Base-by-base conservation (phyloP, 2,329 filamentous ascomycete genomes). In the Penicillium paneum region DNA sequence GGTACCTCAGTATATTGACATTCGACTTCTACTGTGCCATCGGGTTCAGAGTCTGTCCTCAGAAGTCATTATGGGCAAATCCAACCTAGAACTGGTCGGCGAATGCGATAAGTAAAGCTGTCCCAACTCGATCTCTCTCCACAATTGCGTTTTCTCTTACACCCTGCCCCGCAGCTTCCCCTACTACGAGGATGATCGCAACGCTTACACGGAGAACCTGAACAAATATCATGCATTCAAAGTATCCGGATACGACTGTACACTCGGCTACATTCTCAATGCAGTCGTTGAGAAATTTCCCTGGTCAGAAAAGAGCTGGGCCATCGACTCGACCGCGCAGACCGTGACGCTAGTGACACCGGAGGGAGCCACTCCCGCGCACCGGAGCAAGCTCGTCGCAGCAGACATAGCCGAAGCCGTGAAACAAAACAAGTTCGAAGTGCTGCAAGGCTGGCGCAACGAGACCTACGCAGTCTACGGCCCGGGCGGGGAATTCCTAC, bases 391-490 rank as follows among this genome's bases (percentile, higher is more conserved):
- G 5, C 69, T 78, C 8, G 71, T 86, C 10, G 78, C 76, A 4
- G 74, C 77, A 41, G 86, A 91, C 5, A 79, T 87, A 34, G 69
- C 78, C 1, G 83, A 87, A 61, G 90, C 92, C 81, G 85, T 87
- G 17, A 76, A 82, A n/a, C 81, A 82, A n/a, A 77, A 81, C 7
- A 83, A 83, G 1, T 97, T 97, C 69, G 78, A 83, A 36, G 79
- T 96, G 0, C 79, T 97, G 15, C 78, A 78, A 17, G 88, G 89
- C 55, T 96, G 91, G 91, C 82, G 91, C 39, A 77, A 90, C 65
- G 91, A 96, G 73, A 74, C 85, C 15, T 96, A 91, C 77, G 87
- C 90, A 0, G 83, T 96, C 8, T 94, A 91, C 65, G 83, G 81
- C 0, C 82, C 74, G 0, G 74, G 81, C 13, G 81, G 76, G 10